Evolutionary conservation across 2,329 filamentous ascomycete genomes (phyloP).

Genomic region (Thyridium curvatum): DNA sequence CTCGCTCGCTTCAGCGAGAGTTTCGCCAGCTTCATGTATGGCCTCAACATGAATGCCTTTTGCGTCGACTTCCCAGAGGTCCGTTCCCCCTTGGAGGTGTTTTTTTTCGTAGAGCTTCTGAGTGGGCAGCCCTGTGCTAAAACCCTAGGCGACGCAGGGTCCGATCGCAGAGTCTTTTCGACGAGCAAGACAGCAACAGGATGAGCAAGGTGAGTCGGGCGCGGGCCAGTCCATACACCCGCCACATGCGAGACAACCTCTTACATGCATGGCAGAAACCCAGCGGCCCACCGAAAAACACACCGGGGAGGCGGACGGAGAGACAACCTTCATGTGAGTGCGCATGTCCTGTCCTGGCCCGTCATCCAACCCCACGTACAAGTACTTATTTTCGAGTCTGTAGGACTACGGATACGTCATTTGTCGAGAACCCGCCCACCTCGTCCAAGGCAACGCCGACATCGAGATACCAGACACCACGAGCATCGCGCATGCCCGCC

Average conservation of each 20-base stretch:
- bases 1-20: slow-evolving; percentile 89
- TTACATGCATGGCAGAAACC: neutral
- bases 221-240: too few species aligned
- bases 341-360: too few species aligned
- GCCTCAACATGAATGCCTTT: slow-evolving; percentile 98
- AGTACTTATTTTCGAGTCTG: too few species aligned
- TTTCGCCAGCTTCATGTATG: slow-evolving; percentile 92
- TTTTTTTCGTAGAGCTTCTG: neutral
- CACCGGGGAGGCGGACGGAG: slow-evolving; percentile 41
- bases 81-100: slow-evolving; percentile 14
- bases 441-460: slow-evolving; percentile 41
- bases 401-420: slow-evolving; percentile 87
- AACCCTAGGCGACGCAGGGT: slow-evolving; percentile 35
- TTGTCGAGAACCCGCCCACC: slow-evolving; percentile 75
- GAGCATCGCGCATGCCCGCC: slow-evolving; percentile 41
- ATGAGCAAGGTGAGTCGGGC: slow-evolving; percentile 21
- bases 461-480: slow-evolving; percentile 31
- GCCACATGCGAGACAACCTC: neutral
- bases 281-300: slow-evolving; percentile 13
- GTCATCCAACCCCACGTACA: too few species aligned
- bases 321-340: slow-evolving; percentile 79
- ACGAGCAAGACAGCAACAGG: slow-evolving; percentile 53
- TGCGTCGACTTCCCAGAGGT: slow-evolving; percentile 97
- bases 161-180: slow-evolving; percentile 80
- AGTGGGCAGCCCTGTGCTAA: too few species aligned